phyloP scores from a whole-genome alignment of 257 asterid species.

The Ajuga chamaepitys region DNA sequence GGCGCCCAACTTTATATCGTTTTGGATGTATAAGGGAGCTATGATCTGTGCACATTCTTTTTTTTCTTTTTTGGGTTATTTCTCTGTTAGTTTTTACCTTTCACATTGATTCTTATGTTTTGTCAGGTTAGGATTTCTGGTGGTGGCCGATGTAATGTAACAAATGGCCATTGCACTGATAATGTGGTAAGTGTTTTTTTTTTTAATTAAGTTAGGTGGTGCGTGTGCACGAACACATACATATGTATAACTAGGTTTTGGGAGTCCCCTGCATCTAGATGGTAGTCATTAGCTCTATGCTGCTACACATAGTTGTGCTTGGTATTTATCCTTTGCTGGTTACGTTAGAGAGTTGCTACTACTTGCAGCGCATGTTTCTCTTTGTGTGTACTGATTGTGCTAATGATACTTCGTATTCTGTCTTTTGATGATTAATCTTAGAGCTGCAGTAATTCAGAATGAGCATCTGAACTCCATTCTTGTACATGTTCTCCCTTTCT shows the following conservation, averaged over 20 bases:
- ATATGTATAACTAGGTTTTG: not conserved
- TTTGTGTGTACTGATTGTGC: not conserved
- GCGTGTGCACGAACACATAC: not conserved
- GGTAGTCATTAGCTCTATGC: not conserved
- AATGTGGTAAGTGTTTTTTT: conserved; percentile 39
- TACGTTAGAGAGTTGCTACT: not conserved
- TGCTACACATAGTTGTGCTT: not conserved
- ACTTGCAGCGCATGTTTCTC: not conserved
- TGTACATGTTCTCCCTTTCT: not conserved
- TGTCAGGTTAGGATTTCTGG: conserved; percentile 92
- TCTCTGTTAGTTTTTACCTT: too few relatives aligned
- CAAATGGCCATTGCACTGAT: conserved; percentile 75
- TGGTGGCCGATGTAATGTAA: conserved; percentile 96
- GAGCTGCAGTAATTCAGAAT: not conserved
- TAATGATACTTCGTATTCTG: not conserved
- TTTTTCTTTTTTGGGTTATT: not conserved
- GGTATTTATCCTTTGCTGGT: not conserved
- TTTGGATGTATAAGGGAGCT: not conserved
- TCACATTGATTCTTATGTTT: conserved; percentile 5
- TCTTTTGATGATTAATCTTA: not conserved
- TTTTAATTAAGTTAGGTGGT: not conserved
- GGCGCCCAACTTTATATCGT: not conserved
- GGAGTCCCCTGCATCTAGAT: not conserved
- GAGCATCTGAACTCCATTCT: not conserved
- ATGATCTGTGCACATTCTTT: not conserved